These are phyloP conservation scores for Smallanthus sonchifolius DNA, from an alignment of 129 eudicot species.

Conservation along the genomic window DNA sequence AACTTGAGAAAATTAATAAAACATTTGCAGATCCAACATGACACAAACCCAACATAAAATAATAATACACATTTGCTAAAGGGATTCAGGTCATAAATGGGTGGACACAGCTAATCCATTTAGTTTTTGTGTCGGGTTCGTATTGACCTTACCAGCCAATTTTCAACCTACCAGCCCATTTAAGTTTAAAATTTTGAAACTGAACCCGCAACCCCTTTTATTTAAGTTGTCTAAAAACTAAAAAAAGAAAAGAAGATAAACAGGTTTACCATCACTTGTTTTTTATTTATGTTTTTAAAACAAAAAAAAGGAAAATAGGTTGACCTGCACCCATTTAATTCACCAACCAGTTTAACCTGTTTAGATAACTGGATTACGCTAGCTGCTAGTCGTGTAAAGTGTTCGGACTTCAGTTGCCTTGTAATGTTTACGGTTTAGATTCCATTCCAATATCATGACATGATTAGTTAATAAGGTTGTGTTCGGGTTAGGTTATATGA, in stretches of 20 bases:
- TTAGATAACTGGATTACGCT: too few species aligned
- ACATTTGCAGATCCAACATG: not conserved
- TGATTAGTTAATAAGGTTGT: not conserved
- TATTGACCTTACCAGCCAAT: not conserved
- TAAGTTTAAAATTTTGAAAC: too few species aligned
- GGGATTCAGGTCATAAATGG: not conserved
- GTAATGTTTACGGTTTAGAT: not conserved
- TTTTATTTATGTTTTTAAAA: not conserved
- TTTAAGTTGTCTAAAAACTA: too few species aligned
- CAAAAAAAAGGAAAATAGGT: not conserved
- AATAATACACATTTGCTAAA: too few species aligned
- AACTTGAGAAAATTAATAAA: not conserved
- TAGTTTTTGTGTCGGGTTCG: too few species aligned
- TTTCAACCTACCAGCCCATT: not conserved
- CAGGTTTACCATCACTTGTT: not conserved
- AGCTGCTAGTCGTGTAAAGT: too few species aligned
- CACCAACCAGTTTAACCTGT: not conserved
- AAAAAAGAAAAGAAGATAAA: too few species aligned
- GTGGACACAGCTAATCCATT: not conserved
- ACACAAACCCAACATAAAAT: not conserved
- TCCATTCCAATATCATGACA: not conserved
- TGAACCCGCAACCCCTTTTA: too few species aligned
- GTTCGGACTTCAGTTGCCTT: not conserved
- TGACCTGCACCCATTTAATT: not conserved
- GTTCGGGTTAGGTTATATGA: not conserved